phyloP scores from a whole-genome alignment of 805 yeast genomes.

The Saturnispora besseyi region DNA sequence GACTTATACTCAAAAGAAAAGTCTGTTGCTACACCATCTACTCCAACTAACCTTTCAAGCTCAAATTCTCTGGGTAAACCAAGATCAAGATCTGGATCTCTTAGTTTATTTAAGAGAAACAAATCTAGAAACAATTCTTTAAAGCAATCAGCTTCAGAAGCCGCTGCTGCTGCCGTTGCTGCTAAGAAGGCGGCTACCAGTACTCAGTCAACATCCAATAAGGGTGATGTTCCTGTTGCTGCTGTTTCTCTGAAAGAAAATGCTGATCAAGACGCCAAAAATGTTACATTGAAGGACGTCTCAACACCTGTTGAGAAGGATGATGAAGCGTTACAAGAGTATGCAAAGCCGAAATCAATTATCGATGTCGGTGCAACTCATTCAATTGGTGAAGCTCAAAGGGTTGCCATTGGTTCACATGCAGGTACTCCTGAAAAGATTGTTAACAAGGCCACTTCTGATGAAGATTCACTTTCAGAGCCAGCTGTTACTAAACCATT shows the following conservation, averaged over 20 bases:
- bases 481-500: constrained; percentile 20
- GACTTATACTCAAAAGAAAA: constrained; percentile 19
- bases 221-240: not conserved
- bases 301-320: not conserved
- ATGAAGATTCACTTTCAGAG: constrained; percentile 20
- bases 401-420: constrained; percentile 5
- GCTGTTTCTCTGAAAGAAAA: not conserved
- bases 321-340: not conserved
- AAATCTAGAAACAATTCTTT: constrained; percentile 21
- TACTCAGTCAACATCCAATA: not conserved
- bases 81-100: constrained; percentile 24
- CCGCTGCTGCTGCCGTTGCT: constrained; percentile 9
- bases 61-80: constrained; percentile 34
- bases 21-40: constrained; percentile 3
- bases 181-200: not conserved
- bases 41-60: constrained; percentile 31
- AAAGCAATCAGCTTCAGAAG: constrained; percentile 6
- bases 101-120: constrained; percentile 9
- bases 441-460: not conserved
- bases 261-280: not conserved
- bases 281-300: not conserved
- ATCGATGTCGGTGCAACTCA: not conserved
- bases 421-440: constrained; percentile 5
- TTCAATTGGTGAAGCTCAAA: constrained; percentile 5
- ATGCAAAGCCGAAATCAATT: not conserved